Percentiles rank a stretch among this genome's conserved stretches.
These are phyloP conservation scores for Mycena sp. DNA, from an alignment of 1,284 basidiomycete species.

Conservation along the genomic window DNA sequence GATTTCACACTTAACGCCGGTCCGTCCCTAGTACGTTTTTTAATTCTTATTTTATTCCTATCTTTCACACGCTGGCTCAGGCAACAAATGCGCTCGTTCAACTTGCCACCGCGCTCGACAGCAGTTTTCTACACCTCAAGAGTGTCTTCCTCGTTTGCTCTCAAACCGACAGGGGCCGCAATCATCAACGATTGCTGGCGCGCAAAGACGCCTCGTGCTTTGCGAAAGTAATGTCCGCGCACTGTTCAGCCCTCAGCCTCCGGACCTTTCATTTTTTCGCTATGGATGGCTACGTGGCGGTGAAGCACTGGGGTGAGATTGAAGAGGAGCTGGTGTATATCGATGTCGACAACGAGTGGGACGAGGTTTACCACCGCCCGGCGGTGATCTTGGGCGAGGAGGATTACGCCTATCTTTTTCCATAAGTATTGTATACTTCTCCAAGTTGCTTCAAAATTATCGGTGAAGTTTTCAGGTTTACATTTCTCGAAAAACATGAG, in stretches of 20 bases:
- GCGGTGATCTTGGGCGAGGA: background rate
- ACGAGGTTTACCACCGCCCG: background rate
- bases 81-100: background rate
- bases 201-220: background rate
- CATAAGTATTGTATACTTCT: background rate
- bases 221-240: background rate
- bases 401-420: slow-evolving; percentile 3
- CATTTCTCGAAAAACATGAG: background rate
- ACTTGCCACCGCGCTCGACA: background rate
- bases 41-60: background rate
- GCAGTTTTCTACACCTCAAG: background rate
- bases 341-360: background rate
- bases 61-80: background rate
- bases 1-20: no score
- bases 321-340: background rate
- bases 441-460: background rate
- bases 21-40: no score
- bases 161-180: background rate
- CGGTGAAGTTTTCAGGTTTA: background rate
- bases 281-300: background rate
- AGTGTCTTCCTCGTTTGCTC: background rate
- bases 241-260: background rate
- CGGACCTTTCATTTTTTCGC: background rate
- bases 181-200: background rate
- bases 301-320: background rate